Conservation (phyloP, 1,284 basidiomycete genomes). For the Clitocybe nebularis region DNA sequence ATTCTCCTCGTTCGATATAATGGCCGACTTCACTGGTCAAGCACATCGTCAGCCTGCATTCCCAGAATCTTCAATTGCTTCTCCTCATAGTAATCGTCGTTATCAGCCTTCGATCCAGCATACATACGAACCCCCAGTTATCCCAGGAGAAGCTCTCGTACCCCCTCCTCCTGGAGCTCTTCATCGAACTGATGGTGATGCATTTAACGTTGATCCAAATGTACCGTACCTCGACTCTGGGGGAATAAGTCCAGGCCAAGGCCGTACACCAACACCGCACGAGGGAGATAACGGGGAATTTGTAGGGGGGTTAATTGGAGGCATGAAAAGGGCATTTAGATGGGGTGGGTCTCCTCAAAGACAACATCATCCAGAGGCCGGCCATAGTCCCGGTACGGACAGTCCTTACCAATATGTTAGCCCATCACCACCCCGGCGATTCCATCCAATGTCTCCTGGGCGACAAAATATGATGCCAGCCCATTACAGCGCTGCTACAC, state of each 20-base stretch:
- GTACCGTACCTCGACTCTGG: constrained; percentile 22
- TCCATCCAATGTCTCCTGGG: not conserved
- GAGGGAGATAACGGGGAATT: constrained; percentile 17
- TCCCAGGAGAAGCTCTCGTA: not conserved
- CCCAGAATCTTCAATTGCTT: too few species aligned
- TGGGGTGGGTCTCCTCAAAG: constrained; percentile 12
- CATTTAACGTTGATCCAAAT: constrained; percentile 28
- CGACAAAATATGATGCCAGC: not conserved
- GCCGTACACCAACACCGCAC: constrained; percentile 1
- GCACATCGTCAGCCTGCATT: too few species aligned
- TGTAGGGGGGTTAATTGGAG: constrained; percentile 22
- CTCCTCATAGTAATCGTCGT: too few species aligned
- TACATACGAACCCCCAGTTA: too few species aligned
- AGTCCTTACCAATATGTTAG: constrained; percentile 4
- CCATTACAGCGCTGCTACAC: not conserved
- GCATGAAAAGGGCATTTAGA: constrained; percentile 23
- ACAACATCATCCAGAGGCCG: constrained; percentile 10
- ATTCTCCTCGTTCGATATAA: too few species aligned
- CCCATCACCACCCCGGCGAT: not conserved
- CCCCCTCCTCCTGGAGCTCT: constrained; percentile 21
- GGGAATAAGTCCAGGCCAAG: not conserved
- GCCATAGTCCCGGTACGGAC: not conserved
- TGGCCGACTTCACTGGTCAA: too few species aligned
- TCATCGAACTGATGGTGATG: constrained; percentile 14
- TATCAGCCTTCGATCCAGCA: too few species aligned